Evolutionary conservation across 441 rosid genomes (phyloP), one percentile per base, ranked within the genome.

Genomic region (Pelargonium citronellum): DNA sequence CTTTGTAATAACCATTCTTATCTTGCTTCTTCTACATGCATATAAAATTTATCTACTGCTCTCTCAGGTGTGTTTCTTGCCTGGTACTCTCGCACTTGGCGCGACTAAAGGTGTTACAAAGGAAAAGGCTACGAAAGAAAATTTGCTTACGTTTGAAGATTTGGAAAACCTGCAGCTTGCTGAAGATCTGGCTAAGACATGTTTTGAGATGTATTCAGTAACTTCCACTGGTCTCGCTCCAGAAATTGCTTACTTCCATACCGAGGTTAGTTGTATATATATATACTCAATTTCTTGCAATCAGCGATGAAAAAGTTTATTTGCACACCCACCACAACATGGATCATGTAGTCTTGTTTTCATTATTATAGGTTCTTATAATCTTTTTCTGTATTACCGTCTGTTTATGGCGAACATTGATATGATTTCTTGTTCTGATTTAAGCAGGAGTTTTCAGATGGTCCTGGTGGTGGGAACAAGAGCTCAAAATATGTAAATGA

Each of bases 191-290:
- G 90, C 87, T n/a, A 86, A 90, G 71, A 89, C 99, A 68, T 95
- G 98, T 81, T 89, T 87, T 84, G 91, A 95, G 86, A 92, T 90
- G 95, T 95, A 95, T 80, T 81, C 87, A 66, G 96, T 87, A 55
- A 95, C 99, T 75, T 86, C 97, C 70, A 90, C 99, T 15, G 97
- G 99, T 63, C 96, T 95, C 71, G 92, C 98, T 77, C 97, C 98
- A 13, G 99, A 95, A 83, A 95, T 90, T 78, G 97, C 92, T 65
- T 95, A 92, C 83, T 95, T 95, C 76, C 99, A 90, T 73, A 89
- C 98, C 17, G 51, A 86, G 91, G 99, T 89, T 72, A 67, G 87
- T 78, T 61, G 47, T 19, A 64, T 65, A n/a, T 30, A 3, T 69
- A 1, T 69, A 1, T 69, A 22, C 60, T 61, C 73, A 69, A 43